Base-by-base conservation (phyloP, 768 basidiomycete genomes). In the Infundibulicybe gibba region DNA sequence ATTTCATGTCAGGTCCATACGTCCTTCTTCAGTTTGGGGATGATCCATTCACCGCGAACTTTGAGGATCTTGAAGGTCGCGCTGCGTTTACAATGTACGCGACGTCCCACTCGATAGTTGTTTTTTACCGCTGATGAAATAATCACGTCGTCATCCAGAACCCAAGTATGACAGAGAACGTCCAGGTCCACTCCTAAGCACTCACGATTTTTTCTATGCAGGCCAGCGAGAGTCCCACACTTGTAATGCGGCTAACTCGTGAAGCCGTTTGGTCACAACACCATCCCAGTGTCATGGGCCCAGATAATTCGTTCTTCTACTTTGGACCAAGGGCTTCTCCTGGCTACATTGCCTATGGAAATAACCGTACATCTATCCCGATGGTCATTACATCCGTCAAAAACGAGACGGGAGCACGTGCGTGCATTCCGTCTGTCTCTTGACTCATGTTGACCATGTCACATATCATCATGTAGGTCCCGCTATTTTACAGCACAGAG, bases 211-310 rank as follows among this genome's bases (percentile, higher is more conserved):
- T 20, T 33, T 35, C 11, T 41, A 41, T 44, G 12, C 49, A 85
- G 82, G 81, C 75, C 41, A 76, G 74, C 15, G 67, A 72, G 47
- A 70, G 65, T 42, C 81, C 84, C 16, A 87, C 85, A 62, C 64
- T 75, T 20, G 72, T 89, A 49, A 71, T 87, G 49, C 75, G 80
- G 51, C 66, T 90, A 45, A 72, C 75, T 34, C 79, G 88, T 14
- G 85, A 90, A 56, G 61, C 71, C 0, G 70, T 67, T 16, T 90
- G 88, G 87, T 70, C 79, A 17, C 74, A 80, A 54, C 81, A 80
- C 46, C 81, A 87, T 57, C 77, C 80, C 17, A 74, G 69, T 40
- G 81, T 89, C 52, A 83, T 88, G 81, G 88, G 88, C n/a, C 88
- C 88, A n/a, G 78, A 74, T 49, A 84, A 78, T 34, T 80, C 88